Conservation (phyloP, 345 rosid species). For the Ricinus communis region DNA sequence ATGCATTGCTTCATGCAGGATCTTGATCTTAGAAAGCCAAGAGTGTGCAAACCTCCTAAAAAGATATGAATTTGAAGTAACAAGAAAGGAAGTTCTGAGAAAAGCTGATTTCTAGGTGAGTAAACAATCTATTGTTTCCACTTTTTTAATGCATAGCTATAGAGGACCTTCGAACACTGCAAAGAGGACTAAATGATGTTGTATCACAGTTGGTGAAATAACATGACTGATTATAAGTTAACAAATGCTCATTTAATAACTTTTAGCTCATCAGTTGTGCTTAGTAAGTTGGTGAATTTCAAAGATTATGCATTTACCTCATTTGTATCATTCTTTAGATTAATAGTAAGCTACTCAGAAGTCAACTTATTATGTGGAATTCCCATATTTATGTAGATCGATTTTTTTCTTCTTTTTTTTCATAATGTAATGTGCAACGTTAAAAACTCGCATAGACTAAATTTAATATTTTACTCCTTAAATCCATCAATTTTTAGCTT, state of each 20-base stretch:
- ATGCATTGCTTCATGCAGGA: conserved; percentile 42
- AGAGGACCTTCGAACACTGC: too few relatives aligned
- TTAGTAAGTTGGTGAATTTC: not conserved
- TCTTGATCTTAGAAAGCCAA: conserved; percentile 53
- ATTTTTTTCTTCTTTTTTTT: too few relatives aligned
- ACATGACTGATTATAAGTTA: not conserved
- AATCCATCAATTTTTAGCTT: too few relatives aligned
- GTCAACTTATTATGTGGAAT: too few relatives aligned
- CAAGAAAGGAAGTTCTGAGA: conserved; percentile 59
- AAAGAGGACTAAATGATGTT: too few relatives aligned
- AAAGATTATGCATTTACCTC: too few relatives aligned
- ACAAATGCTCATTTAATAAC: not conserved
- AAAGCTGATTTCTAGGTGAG: conserved; percentile 84
- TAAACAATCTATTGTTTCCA: conserved; percentile 1
- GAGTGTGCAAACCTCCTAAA: conserved; percentile 27
- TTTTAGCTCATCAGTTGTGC: not conserved
- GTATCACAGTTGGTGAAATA: too few relatives aligned
- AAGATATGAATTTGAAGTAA: conserved; percentile 43
- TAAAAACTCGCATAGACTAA: too few relatives aligned
- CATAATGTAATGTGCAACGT: too few relatives aligned
- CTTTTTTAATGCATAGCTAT: not conserved
- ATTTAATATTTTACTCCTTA: too few relatives aligned
- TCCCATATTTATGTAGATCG: too few relatives aligned
- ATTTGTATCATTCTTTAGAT: not conserved
- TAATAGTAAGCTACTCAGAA: too few relatives aligned